phyloP scores from a whole-genome alignment of 176 grass and related monocot species.

The Juncus effusus region DNA sequence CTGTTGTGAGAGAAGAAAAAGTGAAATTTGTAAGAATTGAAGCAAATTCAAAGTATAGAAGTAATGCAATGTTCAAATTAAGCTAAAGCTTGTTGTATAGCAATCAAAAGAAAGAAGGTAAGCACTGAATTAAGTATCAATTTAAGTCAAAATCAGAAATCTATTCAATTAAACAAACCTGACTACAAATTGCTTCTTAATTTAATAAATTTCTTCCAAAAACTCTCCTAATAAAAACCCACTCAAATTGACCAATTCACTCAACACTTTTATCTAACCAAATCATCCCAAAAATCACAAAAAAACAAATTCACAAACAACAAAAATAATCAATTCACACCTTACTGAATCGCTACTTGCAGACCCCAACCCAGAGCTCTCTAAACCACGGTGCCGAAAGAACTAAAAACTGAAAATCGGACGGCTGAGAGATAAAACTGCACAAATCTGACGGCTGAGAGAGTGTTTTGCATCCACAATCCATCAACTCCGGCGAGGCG shows the following conservation, averaged over 20 bases:
- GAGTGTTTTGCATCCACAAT: constrained; percentile 27
- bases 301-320: background rate
- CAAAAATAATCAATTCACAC: background rate
- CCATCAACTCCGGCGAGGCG: constrained; percentile 37
- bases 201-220: too few species aligned
- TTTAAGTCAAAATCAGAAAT: background rate
- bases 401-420: constrained; percentile 33
- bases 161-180: too few species aligned
- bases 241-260: too few species aligned
- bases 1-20: constrained; percentile 14
- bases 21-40: background rate
- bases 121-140: background rate
- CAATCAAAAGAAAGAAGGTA: background rate
- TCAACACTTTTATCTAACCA: background rate
- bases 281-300: background rate
- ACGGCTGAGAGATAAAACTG: constrained; percentile 8
- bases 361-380: constrained; percentile 53
- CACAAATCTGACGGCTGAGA: constrained; percentile 29
- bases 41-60: background rate
- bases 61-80: background rate
- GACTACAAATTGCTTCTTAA: too few species aligned
- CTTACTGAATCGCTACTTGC: constrained; percentile 24
- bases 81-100: too few species aligned
- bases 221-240: too few species aligned
- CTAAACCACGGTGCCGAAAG: constrained; percentile 60